phyloP scores from a whole-genome alignment of 495 filamentous ascomycete species.

The Aspergillus avenaceus region DNA sequence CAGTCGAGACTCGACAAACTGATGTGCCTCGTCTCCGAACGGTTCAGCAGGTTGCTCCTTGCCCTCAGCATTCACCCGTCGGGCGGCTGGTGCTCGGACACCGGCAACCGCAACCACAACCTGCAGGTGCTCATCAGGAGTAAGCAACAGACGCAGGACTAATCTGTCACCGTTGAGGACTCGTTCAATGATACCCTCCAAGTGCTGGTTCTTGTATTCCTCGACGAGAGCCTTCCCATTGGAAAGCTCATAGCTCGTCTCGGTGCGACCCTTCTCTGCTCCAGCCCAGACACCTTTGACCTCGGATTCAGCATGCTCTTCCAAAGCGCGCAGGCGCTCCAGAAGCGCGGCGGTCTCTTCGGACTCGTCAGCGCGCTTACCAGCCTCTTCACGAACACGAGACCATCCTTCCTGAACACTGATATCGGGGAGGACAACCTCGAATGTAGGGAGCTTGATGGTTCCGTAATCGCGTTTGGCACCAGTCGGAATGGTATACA shows the following conservation, averaged over 20 bases:
- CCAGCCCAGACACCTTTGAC: constrained; percentile 72
- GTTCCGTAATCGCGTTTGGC: constrained; percentile 82
- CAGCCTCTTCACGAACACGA: constrained; percentile 88
- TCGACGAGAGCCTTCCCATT: constrained; percentile 69
- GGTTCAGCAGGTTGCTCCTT: constrained; percentile 81
- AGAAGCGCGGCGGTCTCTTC: constrained; percentile 66
- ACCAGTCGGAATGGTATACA: constrained; percentile 79
- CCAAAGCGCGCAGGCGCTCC: constrained; percentile 70
- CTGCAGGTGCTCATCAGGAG: constrained; percentile 76
- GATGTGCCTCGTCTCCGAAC: constrained; percentile 77
- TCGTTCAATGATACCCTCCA: constrained; percentile 81
- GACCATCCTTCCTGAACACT: constrained; percentile 82
- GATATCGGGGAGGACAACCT: constrained; percentile 72
- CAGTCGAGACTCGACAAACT: constrained; percentile 79
- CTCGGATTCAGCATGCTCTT: constrained; percentile 73
- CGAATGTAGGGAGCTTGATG: constrained; percentile 64
- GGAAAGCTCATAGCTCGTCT: constrained; percentile 73
- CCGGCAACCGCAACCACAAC: constrained; percentile 85
- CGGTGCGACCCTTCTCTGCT: constrained; percentile 55
- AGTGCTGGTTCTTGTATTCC: constrained; percentile 68
- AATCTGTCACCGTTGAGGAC: constrained; percentile 88
- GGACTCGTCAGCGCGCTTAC: constrained; percentile 73
- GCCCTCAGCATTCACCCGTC: constrained; percentile 72
- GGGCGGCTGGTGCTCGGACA: constrained; percentile 79
- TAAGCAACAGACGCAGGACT: constrained; percentile 73